Evolutionary conservation across 2,329 filamentous ascomycete species (phyloP).

Genomic region (Pleoardoris graminearum): DNA sequence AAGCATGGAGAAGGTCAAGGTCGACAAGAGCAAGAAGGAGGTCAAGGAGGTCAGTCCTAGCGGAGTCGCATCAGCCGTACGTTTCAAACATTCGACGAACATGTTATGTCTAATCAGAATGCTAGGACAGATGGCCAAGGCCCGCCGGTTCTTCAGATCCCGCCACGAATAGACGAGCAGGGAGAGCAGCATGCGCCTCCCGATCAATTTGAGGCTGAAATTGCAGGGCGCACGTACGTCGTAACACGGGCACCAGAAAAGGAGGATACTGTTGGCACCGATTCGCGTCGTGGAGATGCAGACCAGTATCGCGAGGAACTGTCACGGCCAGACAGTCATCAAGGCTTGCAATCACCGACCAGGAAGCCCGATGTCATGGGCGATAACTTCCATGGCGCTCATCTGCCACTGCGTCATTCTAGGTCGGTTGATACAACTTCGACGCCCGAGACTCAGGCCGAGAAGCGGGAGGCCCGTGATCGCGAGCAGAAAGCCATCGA

Average conservation of each 20-base stretch:
- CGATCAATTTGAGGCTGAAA: constrained; percentile 6
- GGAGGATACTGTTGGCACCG: too few species aligned
- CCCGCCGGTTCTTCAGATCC: constrained; percentile 4
- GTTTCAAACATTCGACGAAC: constrained; percentile 1
- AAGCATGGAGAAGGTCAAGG: constrained; percentile 42
- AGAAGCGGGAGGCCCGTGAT: constrained; percentile 43
- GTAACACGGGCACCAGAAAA: constrained; percentile 1
- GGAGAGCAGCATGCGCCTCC: constrained; percentile 1
- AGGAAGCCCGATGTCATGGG: neutral
- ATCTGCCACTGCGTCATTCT: constrained; percentile 43
- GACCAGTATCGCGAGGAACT: neutral
- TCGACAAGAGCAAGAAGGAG: constrained; percentile 9
- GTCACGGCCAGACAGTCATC: neutral
- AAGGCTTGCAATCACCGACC: neutral
- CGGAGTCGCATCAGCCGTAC: neutral
- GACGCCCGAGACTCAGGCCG: constrained; percentile 38
- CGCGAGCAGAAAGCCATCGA: constrained; percentile 52
- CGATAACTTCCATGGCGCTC: constrained; percentile 50
- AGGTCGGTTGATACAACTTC: constrained; percentile 27
- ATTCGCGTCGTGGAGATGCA: neutral
- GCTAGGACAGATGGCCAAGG: constrained; percentile 1
- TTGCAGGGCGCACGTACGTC: constrained; percentile 4
- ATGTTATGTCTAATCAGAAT: constrained; percentile 6
- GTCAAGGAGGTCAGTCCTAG: constrained; percentile 21
- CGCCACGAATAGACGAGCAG: neutral